phyloP scores from a whole-genome alignment of 2,329 filamentous ascomycete species.

The Pseudocercospora fuligena region DNA sequence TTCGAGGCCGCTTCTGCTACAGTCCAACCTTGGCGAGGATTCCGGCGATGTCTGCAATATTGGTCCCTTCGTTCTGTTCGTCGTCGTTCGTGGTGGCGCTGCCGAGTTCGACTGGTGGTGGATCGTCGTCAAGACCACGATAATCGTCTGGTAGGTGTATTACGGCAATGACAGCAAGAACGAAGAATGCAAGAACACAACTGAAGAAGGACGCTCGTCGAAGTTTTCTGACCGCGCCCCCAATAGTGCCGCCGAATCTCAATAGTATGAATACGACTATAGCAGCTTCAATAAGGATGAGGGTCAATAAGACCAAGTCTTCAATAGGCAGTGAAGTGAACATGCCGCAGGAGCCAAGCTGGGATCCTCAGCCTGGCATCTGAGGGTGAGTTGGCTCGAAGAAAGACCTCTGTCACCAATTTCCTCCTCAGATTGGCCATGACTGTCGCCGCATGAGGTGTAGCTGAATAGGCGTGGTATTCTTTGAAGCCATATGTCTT shows the following conservation, averaged over 20 bases:
- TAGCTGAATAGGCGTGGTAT: conserved; percentile 16
- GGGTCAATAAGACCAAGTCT: conserved; percentile 35
- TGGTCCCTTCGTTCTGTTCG: neutral
- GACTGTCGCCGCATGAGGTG: conserved; percentile 14
- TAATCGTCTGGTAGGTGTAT: conserved; percentile 18
- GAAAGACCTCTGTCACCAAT: neutral
- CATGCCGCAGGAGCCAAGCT: conserved; percentile 19
- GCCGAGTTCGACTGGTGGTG: conserved; percentile 21
- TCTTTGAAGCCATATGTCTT: conserved; percentile 28
- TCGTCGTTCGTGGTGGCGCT: neutral
- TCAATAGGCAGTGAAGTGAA: conserved; percentile 32
- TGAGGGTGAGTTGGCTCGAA: neutral
- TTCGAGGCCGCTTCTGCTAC: neutral
- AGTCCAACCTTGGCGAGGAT: neutral
- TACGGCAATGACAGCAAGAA: conserved; percentile 20
- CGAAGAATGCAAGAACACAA: conserved; percentile 20
- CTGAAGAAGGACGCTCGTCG: conserved; percentile 21
- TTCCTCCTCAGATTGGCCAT: neutral
- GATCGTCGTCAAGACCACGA: conserved; percentile 23
- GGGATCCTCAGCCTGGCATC: neutral
- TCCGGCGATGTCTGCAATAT: neutral
- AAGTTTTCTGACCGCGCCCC: conserved; percentile 17
- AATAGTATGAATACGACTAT: conserved; percentile 32
- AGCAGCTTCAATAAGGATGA: conserved; percentile 32
- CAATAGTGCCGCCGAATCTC: conserved; percentile 15